Evolutionary conservation across 495 filamentous ascomycete species (phyloP).

Genomic region (Aeminium ludgeri): DNA sequence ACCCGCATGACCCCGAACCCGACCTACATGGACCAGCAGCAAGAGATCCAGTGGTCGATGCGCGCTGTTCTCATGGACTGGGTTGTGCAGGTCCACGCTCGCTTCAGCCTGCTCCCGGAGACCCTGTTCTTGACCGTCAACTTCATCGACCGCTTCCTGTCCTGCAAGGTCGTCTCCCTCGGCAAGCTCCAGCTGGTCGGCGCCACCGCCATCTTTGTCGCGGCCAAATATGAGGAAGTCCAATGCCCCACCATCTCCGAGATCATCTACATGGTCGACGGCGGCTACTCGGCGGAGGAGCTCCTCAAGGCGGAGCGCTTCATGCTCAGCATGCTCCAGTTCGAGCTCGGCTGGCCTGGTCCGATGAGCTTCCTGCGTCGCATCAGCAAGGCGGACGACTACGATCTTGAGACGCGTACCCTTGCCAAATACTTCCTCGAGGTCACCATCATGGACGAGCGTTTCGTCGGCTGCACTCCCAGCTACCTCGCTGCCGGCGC

Average conservation of each 20-base stretch:
- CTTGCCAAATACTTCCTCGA: constrained; percentile 97
- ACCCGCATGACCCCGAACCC: constrained; percentile 65
- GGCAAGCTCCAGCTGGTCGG: constrained; percentile 92
- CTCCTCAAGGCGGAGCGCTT: constrained; percentile 95
- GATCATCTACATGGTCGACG: constrained; percentile 97
- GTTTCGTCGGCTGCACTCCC: constrained; percentile 77
- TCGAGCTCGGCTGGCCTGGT: constrained; percentile 89
- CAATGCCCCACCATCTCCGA: constrained; percentile 87
- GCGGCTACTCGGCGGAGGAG: constrained; percentile 73
- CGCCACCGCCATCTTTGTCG: constrained; percentile 87
- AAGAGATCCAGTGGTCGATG: constrained; percentile 99
- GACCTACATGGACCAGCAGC: constrained; percentile 91
- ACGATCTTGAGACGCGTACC: constrained; percentile 87
- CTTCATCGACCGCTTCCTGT: constrained; percentile 92
- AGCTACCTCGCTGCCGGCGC: constrained; percentile 85
- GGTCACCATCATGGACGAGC: constrained; percentile 93
- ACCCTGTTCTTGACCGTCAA: constrained; percentile 88
- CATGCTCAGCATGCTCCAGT: constrained; percentile 91
- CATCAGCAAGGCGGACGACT: constrained; percentile 97
- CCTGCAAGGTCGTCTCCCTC: constrained; percentile 82
- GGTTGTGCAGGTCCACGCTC: constrained; percentile 87
- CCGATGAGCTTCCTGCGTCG: constrained; percentile 95
- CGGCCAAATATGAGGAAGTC: constrained; percentile 97
- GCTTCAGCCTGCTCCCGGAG: constrained; percentile 81
- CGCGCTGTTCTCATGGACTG: constrained; percentile 94